These are phyloP conservation scores for Nissolia schottii DNA, from an alignment of 306 rosid genomes.

Conservation along the genomic window DNA sequence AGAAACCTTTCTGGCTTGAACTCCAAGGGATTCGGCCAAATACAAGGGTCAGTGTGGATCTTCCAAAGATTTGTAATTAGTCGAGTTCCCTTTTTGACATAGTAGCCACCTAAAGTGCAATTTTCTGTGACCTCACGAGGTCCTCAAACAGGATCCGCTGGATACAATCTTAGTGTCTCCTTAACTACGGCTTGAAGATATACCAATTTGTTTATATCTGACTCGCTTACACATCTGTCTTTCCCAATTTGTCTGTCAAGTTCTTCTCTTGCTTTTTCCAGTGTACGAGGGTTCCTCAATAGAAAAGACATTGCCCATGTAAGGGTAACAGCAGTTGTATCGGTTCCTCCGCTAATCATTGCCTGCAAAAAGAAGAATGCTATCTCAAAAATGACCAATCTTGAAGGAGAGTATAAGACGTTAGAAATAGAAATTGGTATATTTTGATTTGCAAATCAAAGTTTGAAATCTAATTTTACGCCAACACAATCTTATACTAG, in stretches of 20 bases:
- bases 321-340: not conserved
- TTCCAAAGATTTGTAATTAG: not conserved
- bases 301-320: not conserved
- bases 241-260: not conserved
- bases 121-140: not conserved
- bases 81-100: too few relatives aligned
- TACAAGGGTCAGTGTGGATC: not conserved
- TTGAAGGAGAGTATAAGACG: too few relatives aligned
- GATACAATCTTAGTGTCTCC: too few relatives aligned
- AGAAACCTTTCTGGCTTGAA: not conserved
- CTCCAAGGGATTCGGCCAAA: not conserved
- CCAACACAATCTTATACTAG: too few relatives aligned
- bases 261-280: not conserved
- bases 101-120: not conserved
- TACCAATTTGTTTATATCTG: too few relatives aligned
- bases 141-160: not conserved
- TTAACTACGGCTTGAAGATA: too few relatives aligned
- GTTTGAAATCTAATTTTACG: too few relatives aligned
- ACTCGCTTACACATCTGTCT: too few relatives aligned
- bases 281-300: not conserved
- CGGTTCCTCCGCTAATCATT: not conserved
- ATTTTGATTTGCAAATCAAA: too few relatives aligned
- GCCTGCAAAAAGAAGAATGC: slow-evolving; percentile 10
- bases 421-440: too few relatives aligned
- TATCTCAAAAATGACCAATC: too few relatives aligned